phyloP scores from a whole-genome alignment of 2,329 filamentous ascomycete genomes.

The Passalora sequoiae region DNA sequence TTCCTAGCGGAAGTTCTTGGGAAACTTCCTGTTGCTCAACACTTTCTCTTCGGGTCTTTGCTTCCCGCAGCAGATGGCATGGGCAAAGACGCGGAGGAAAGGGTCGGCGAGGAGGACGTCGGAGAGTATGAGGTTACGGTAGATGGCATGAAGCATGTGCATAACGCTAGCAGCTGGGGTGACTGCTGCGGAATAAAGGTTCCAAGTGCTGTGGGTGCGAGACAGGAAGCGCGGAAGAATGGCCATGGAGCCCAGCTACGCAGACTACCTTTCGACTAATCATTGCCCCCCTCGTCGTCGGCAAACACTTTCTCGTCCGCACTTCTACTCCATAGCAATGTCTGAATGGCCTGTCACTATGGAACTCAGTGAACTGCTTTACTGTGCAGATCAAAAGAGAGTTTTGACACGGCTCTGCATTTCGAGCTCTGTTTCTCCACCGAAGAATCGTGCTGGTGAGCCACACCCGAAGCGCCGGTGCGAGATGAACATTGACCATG shows the following conservation, averaged over 20 bases:
- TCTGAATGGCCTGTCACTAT: too few species aligned
- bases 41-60: constrained; percentile 87
- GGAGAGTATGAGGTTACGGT: constrained; percentile 60
- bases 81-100: constrained; percentile 58
- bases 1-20: constrained; percentile 87
- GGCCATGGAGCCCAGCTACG: constrained; percentile 59
- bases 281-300: background rate
- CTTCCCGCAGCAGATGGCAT: constrained; percentile 77
- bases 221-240: constrained; percentile 78
- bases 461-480: too few species aligned
- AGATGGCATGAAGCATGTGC: constrained; percentile 54
- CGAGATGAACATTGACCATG: too few species aligned
- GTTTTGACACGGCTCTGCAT: too few species aligned
- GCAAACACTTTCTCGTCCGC: too few species aligned
- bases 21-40: constrained; percentile 97
- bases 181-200: constrained; percentile 98
- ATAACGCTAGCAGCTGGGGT: constrained; percentile 69
- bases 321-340: too few species aligned
- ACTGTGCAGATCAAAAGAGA: too few species aligned
- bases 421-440: too few species aligned
- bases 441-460: too few species aligned
- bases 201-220: constrained; percentile 86
- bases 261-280: constrained; percentile 74
- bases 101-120: constrained; percentile 44
- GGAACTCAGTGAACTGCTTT: too few species aligned